Evolutionary conservation across 78 protist genomes (phyloP).

Genomic region (Dictyostelium firmibasis): DNA sequence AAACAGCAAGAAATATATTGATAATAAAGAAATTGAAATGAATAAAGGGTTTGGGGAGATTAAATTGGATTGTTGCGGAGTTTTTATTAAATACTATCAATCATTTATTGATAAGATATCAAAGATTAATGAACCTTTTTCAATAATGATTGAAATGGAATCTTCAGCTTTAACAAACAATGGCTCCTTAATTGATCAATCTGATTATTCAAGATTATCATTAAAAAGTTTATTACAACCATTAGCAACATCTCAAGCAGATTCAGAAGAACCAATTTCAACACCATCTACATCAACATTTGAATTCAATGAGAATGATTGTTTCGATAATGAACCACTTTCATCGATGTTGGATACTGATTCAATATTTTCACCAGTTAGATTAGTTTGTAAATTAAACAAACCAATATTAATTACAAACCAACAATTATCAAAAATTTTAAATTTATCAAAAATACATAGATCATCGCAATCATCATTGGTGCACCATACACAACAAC

Average conservation of each 20-base stretch:
- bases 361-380: constrained; percentile 20
- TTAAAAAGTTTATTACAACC: neutral
- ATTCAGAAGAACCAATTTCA: neutral
- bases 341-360: neutral
- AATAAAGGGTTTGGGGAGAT: constrained; percentile 47
- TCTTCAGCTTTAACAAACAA: neutral
- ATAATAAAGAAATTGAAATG: neutral
- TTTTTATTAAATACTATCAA: constrained; percentile 2
- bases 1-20: neutral
- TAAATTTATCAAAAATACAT: neutral
- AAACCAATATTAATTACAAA: constrained; percentile 17
- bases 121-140: neutral
- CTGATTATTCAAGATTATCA: neutral
- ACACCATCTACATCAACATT: neutral
- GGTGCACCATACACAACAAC: no score
- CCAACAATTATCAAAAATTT: neutral
- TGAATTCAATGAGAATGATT: neutral
- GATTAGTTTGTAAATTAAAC: constrained; percentile 30
- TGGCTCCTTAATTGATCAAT: neutral
- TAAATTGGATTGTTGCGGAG: constrained; percentile 39
- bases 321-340: neutral
- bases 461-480: neutral
- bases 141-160: constrained; percentile 38
- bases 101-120: constrained; percentile 7
- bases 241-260: neutral